These are phyloP conservation scores for Prunus kanzakura DNA, from an alignment of 306 rosid species.

Conservation along the genomic window DNA sequence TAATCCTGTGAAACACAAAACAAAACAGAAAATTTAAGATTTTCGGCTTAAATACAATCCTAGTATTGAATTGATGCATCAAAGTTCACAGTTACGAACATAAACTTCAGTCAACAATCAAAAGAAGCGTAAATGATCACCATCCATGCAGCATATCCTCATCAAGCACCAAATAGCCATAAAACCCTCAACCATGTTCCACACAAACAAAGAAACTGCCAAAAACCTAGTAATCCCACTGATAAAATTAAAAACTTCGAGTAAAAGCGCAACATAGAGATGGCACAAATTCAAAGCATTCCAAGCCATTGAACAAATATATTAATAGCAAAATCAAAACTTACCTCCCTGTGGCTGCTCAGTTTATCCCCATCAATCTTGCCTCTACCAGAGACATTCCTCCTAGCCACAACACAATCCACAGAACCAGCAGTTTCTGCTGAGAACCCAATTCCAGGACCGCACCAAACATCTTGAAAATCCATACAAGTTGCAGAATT, in stretches of 20 bases:
- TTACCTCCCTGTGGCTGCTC: conserved; percentile 61
- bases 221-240: background rate
- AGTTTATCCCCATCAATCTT: conserved; percentile 70
- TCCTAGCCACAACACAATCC: conserved; percentile 78
- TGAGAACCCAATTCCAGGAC: conserved; percentile 88
- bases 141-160: background rate
- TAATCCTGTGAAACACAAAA: background rate
- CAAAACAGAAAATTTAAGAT: background rate
- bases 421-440: conserved; percentile 64
- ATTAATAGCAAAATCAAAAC: background rate
- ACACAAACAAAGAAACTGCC: background rate
- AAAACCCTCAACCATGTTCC: background rate
- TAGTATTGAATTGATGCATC: background rate
- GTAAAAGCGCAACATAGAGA: background rate
- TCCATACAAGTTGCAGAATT: conserved; percentile 49
- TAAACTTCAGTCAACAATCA: background rate
- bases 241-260: background rate
- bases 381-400: conserved; percentile 60
- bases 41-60: background rate
- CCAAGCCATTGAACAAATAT: background rate
- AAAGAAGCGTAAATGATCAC: background rate
- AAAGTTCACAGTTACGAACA: background rate
- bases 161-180: background rate
- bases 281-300: conserved; percentile 1
- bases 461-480: conserved; percentile 95